These are phyloP conservation scores for Rhodotorula sp. DNA, from an alignment of 1,284 basidiomycete genomes.

Conservation along the genomic window DNA sequence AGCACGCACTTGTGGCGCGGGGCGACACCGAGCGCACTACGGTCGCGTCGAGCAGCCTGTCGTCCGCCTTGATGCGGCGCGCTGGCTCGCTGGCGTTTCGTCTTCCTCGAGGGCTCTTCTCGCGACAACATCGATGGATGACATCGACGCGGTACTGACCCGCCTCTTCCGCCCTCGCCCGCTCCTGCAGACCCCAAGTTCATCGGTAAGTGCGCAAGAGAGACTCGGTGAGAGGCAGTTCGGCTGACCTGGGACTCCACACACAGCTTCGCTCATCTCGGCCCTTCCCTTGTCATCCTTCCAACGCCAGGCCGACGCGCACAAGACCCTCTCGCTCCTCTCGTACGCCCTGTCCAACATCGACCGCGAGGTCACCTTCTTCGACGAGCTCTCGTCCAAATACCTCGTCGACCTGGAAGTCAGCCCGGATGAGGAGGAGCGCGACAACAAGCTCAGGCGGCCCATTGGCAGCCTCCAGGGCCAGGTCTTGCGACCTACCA, in stretches of 20 bases:
- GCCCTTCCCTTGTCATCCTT: conserved; percentile 21
- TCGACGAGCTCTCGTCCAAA: conserved; percentile 20
- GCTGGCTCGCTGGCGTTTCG: too few relatives aligned
- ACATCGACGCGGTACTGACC: not conserved
- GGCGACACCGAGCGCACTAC: too few relatives aligned
- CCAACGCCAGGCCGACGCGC: conserved; percentile 1
- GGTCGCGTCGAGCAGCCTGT: too few relatives aligned
- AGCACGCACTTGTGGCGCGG: too few relatives aligned
- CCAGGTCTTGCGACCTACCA: conserved; percentile 8
- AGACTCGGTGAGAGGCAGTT: too few relatives aligned
- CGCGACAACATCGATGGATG: not conserved
- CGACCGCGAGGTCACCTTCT: conserved; percentile 25
- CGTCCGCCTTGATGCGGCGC: too few relatives aligned
- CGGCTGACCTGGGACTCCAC: not conserved
- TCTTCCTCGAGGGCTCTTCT: too few relatives aligned
- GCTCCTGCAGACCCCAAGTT: conserved; percentile 22
- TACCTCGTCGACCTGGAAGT: conserved; percentile 15
- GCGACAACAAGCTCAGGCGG: conserved; percentile 6
- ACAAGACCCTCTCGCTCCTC: conserved; percentile 16
- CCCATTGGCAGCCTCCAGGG: conserved; percentile 7
- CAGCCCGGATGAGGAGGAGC: not conserved
- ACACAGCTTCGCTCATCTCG: conserved; percentile 8
- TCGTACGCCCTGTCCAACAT: conserved; percentile 30
- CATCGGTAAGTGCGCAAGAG: conserved; percentile 1
- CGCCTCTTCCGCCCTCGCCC: not conserved